Percentiles rank a stretch among this genome's conserved stretches.
These are phyloP conservation scores for Monosporascus sp. DNA, from an alignment of 2,329 filamentous ascomycete genomes.

Conservation along the genomic window DNA sequence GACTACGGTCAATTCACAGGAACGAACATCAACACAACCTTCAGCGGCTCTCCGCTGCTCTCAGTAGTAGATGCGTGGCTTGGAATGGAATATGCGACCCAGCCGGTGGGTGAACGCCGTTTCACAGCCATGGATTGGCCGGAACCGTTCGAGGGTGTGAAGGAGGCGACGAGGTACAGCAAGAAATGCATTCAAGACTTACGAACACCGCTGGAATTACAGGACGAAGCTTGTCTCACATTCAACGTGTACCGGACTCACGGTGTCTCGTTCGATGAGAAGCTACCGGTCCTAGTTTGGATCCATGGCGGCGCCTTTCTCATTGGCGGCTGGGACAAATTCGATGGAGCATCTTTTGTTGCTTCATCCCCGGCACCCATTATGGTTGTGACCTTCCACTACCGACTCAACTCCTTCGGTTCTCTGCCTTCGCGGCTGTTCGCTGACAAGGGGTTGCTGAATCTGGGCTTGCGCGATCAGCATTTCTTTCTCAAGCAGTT, in stretches of 20 bases:
- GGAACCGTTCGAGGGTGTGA: constrained; percentile 32
- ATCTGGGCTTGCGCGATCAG: constrained; percentile 16
- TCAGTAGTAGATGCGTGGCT: constrained; percentile 41
- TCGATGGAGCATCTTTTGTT: constrained; percentile 29
- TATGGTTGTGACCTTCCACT: constrained; percentile 24
- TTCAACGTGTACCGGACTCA: constrained; percentile 35
- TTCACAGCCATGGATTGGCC: constrained; percentile 38
- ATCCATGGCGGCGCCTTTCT: constrained; percentile 36
- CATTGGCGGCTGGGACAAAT: constrained; percentile 26
- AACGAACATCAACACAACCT: constrained; percentile 29
- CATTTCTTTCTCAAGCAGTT: constrained; percentile 16
- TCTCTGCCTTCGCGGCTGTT: constrained; percentile 21
- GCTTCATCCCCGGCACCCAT: constrained; percentile 19
- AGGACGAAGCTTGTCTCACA: constrained; percentile 33
- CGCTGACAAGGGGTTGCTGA: constrained; percentile 17
- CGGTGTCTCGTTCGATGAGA: constrained; percentile 27
- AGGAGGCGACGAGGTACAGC: constrained; percentile 33
- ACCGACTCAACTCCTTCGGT: constrained; percentile 21
- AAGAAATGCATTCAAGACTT: constrained; percentile 37
- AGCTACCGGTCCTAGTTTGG: constrained; percentile 34
- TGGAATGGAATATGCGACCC: constrained; percentile 39
- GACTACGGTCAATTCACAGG: constrained; percentile 37
- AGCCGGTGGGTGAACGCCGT: constrained; percentile 34
- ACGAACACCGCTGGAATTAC: constrained; percentile 11
- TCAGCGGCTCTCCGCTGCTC: constrained; percentile 27